Base-by-base conservation (phyloP, 176 grass and related monocot species). In the Avena insularis region DNA sequence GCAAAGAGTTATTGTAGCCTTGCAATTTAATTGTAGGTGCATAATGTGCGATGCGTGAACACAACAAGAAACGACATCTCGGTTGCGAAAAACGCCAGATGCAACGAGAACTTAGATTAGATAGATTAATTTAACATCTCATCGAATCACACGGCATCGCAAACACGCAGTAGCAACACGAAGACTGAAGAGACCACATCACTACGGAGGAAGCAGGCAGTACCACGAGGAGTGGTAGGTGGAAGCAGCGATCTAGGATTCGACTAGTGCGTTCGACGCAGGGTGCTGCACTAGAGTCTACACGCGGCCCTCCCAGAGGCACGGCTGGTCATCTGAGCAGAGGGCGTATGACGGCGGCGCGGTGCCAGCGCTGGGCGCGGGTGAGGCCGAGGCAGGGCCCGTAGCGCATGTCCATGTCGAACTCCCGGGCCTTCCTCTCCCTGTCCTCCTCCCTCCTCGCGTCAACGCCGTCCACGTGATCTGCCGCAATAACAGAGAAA, bases 381-480 rank as follows among this genome's bases (percentile, higher is more conserved):
- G 80, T 89, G 88, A 95, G 77, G 23, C 91, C 93, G 68, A 95
- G 77, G 91, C 93, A 95, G 50, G 93, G 93, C 16, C 93, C 93
- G 84, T 92, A 95, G 71, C 88, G 85, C 88, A 87, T 95, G 88
- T 92, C 93, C 91, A 95, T 63, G 86, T 95, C 93, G 91, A 95
- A 95, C 86, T 85, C 81, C 81, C 91, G 29, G 19, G 55, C 85
- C 71, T 63, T 86, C 77, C 85, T 54, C 88, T 88, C 72, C 72
- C 47, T 29, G 72, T 31, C 13, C 47, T 50, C 71, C 11, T 74
- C 71, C 71, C 20, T 69, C 29, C 46, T 9, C 8, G 53, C 33
- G 13, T 45, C 81, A 12, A 29, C 71, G 10, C 13, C 56, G 29
- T 13, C 58, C 36, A 25, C 48, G 10, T 67, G 86, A 19, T 73